Evolutionary conservation across 2,329 filamentous ascomycete genomes (phyloP).

Genomic region (Fusarium anguioides): DNA sequence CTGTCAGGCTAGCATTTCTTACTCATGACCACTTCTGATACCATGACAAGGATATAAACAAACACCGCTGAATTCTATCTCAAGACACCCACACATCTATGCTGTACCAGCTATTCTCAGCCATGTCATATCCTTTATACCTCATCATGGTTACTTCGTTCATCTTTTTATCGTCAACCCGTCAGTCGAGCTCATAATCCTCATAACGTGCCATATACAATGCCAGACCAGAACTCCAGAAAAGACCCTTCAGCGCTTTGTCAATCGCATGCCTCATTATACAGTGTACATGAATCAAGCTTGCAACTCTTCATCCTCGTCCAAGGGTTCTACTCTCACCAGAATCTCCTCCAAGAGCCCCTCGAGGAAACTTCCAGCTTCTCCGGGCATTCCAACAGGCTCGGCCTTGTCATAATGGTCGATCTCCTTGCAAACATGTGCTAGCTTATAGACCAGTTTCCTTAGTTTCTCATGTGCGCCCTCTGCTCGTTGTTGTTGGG

Average conservation of each 20-base stretch:
- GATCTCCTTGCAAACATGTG: constrained; percentile 87
- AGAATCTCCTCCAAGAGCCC: constrained; percentile 94
- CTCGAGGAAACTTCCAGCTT: constrained; percentile 89
- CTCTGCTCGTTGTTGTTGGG: constrained; percentile 75
- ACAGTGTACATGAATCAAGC: constrained; percentile 4
- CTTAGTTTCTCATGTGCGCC: constrained; percentile 84
- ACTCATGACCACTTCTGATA: not conserved
- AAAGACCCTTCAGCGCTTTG: constrained; percentile 7
- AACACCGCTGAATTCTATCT: not conserved
- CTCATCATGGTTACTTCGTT: constrained; percentile 4
- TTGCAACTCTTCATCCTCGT: constrained; percentile 69
- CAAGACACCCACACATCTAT: not conserved
- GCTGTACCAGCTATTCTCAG: constrained; percentile 11
- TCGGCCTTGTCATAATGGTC: constrained; percentile 87
- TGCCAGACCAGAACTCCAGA: constrained; percentile 34
- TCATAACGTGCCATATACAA: constrained; percentile 34
- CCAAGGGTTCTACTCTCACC: constrained; percentile 88
- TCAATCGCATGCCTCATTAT: not conserved
- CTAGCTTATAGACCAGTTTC: constrained; percentile 83
- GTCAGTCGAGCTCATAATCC: constrained; percentile 15
- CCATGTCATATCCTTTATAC: constrained; percentile 15
- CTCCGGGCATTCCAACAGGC: constrained; percentile 92
- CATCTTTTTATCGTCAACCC: constrained; percentile 21
- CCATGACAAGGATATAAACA: constrained; percentile 7
- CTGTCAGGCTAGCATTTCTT: not conserved